phyloP scores from a whole-genome alignment of 208 protist species.

The Acanthamoeba sp. region DNA sequence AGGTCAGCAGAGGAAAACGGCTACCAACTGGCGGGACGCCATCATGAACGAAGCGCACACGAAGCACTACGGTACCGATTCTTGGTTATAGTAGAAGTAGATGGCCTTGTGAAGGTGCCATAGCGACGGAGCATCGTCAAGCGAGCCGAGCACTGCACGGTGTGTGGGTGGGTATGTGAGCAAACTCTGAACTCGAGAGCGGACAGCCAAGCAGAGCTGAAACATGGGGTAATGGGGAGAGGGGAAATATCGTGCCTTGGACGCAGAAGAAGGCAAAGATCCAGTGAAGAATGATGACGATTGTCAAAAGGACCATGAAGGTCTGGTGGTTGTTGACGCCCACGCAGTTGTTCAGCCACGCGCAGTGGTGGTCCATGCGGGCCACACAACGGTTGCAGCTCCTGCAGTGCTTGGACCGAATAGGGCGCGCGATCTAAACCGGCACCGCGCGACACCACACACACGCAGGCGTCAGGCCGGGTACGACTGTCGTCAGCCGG shows the following conservation, averaged over 20 bases:
- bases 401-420: slow-evolving; percentile 96
- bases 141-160: neutral
- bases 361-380: slow-evolving; percentile 97
- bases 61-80: neutral
- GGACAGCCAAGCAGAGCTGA: too few species aligned
- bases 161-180: neutral
- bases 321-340: slow-evolving; percentile 93
- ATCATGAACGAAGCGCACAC: neutral
- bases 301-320: slow-evolving; percentile 92
- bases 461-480: neutral
- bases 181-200: too few species aligned
- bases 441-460: neutral
- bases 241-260: neutral
- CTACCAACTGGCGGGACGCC: too few species aligned
- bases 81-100: slow-evolving; percentile 14
- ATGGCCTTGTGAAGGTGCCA: neutral
- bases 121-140: neutral
- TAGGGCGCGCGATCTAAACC: slow-evolving; percentile 85
- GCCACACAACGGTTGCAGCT: slow-evolving; percentile 95
- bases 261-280: slow-evolving; percentile 55
- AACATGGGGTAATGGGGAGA: neutral
- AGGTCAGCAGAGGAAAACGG: neutral
- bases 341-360: slow-evolving; percentile 98
- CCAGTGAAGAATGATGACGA: slow-evolving; percentile 88
- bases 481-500: too few species aligned